Percentiles rank a stretch among this genome's conserved stretches.
Evolutionary conservation across 352 stramenopile species (phyloP).

Genomic region (Phytophthora brassicae): DNA sequence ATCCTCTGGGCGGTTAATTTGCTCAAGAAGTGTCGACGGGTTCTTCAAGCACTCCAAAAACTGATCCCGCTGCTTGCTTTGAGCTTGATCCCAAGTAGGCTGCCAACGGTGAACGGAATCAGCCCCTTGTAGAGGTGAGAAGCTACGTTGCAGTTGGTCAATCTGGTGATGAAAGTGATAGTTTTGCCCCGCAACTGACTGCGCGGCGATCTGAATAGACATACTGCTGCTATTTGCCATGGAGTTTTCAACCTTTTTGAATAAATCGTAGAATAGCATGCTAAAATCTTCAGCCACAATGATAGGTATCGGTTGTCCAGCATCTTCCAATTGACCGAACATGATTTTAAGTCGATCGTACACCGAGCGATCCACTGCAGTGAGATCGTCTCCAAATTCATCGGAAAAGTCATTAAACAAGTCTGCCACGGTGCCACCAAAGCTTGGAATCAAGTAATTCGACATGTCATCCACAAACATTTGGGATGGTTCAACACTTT

Average conservation of each 20-base stretch:
- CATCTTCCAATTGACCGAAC: constrained; percentile 15
- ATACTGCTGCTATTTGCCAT: not conserved
- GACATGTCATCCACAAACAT: constrained; percentile 9
- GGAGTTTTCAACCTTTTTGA: constrained; percentile 9
- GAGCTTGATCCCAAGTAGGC: constrained; percentile 30
- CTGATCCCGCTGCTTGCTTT: constrained; percentile 13
- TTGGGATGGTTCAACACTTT: not conserved
- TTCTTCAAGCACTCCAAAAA: constrained; percentile 21
- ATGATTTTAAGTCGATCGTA: constrained; percentile 22
- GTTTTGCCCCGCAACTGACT: constrained; percentile 24
- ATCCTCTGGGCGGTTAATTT: constrained; percentile 14
- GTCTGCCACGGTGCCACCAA: not conserved
- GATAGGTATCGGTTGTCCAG: constrained; percentile 5
- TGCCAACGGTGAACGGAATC: constrained; percentile 26
- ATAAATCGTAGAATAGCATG: constrained; percentile 13
- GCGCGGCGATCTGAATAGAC: constrained; percentile 23
- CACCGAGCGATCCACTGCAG: constrained; percentile 8
- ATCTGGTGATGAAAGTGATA: constrained; percentile 27
- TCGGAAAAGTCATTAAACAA: constrained; percentile 8
- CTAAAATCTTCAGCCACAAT: constrained; percentile 30
- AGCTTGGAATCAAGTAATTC: constrained; percentile 10
- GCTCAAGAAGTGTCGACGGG: constrained; percentile 18
- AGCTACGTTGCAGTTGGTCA: constrained; percentile 20
- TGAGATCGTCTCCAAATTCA: constrained; percentile 6
- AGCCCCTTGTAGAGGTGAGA: constrained; percentile 11